Evolutionary conservation across 176 grass and related monocot species (phyloP).

Genomic region (Musa beccarii): DNA sequence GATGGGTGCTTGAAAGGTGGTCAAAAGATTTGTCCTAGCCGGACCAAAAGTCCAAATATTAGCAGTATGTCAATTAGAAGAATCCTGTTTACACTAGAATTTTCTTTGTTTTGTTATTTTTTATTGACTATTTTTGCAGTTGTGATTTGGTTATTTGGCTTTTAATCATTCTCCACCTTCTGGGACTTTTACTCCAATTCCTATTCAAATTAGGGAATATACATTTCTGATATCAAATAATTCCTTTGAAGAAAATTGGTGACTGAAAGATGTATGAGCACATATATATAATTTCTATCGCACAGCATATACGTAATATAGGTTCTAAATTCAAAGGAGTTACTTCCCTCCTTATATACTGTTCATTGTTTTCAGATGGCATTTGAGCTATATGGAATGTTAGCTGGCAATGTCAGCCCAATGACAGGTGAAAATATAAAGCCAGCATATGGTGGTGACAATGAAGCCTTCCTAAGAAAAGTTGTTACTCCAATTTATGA

Average conservation of each 20-base stretch:
- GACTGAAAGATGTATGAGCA: neutral
- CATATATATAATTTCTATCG: neutral
- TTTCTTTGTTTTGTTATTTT: neutral
- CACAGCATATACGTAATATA: no score
- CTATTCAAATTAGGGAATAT: no score
- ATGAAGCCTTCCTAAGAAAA: slow-evolving; percentile 85
- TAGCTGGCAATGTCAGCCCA: slow-evolving; percentile 87
- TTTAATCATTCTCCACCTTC: neutral
- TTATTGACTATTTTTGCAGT: neutral
- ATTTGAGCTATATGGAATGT: slow-evolving; percentile 90
- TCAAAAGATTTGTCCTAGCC: no score
- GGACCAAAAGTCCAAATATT: no score
- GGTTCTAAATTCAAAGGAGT: slow-evolving; percentile 1
- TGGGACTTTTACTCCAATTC: no score
- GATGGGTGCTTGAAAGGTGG: no score
- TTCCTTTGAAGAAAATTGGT: no score
- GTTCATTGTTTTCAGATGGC: slow-evolving; percentile 57
- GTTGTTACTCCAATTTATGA: slow-evolving; percentile 90
- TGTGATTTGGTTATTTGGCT: neutral
- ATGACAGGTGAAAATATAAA: slow-evolving; percentile 92
- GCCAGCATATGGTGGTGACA: slow-evolving; percentile 78
- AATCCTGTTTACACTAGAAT: no score
- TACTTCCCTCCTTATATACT: neutral
- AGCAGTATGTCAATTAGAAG: no score
- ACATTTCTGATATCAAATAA: no score